Conservation (phyloP, 177 flowering plant species). For the Telopea speciosissima region DNA sequence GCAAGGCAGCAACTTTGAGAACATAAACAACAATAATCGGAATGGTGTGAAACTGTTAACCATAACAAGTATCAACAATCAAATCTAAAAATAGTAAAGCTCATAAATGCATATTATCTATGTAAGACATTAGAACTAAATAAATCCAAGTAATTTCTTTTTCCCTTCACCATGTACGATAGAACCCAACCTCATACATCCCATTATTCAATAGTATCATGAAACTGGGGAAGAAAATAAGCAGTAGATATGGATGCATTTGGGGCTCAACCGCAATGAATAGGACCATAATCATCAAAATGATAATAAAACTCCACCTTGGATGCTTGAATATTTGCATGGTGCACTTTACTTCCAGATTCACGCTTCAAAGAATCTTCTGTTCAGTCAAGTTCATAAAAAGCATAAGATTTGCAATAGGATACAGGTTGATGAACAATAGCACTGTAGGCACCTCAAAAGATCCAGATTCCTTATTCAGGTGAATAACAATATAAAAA, state of each 20-base stretch:
- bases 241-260: neutral
- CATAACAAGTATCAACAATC: neutral
- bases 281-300: neutral
- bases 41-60: neutral
- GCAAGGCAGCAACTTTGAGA: no score
- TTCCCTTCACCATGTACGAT: neutral
- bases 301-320: slow-evolving; percentile 43
- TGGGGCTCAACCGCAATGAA: neutral
- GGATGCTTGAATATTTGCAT: slow-evolving; percentile 92
- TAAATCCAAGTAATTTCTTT: neutral
- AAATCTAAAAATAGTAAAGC: no score
- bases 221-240: neutral
- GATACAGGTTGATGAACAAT: neutral
- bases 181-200: neutral
- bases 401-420: neutral
- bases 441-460: neutral
- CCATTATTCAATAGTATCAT: neutral
- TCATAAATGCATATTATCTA: neutral
- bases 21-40: neutral
- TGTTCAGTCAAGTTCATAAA: slow-evolving; percentile 22
- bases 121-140: neutral
- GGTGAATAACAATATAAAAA: no score
- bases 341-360: slow-evolving; percentile 86
- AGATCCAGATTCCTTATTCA: neutral
- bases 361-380: slow-evolving; percentile 85